phyloP scores from a whole-genome alignment of 2,329 filamentous ascomycete genomes.

The Nigrospora oryzae region DNA sequence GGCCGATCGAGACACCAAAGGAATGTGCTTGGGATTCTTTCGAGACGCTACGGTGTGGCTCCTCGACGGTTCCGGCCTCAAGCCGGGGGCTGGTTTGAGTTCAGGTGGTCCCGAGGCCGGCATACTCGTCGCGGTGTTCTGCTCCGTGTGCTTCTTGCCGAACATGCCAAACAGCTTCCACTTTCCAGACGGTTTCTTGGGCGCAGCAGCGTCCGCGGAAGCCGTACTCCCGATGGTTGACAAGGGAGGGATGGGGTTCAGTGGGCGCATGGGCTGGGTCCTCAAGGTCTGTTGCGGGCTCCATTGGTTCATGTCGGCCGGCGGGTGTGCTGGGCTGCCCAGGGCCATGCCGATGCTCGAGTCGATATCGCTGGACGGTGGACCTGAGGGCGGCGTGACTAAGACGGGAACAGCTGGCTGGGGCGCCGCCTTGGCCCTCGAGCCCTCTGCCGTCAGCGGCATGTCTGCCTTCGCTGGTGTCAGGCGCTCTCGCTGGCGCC shows the following conservation, averaged over 20 bases:
- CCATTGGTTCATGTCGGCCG: conserved; percentile 15
- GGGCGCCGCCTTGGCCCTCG: too few relatives aligned
- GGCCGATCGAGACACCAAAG: conserved; percentile 21
- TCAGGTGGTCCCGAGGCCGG: conserved; percentile 2
- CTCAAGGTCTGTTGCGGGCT: conserved; percentile 8
- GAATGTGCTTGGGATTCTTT: conserved; percentile 28
- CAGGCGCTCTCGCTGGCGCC: too few relatives aligned
- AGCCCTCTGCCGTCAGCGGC: too few relatives aligned
- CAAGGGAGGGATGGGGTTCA: conserved; percentile 9
- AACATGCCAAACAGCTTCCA: conserved; percentile 54
- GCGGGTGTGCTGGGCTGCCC: conserved; percentile 54
- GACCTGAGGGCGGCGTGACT: too few relatives aligned
- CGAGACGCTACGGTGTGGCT: conserved; percentile 25
- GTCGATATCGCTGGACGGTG: neutral
- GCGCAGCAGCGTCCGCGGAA: conserved; percentile 15
- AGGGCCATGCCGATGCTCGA: conserved; percentile 64
- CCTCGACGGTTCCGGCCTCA: conserved; percentile 18
- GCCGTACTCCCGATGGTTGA: conserved; percentile 12
- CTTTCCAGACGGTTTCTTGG: conserved; percentile 43
- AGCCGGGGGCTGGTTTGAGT: neutral
- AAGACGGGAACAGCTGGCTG: too few relatives aligned
- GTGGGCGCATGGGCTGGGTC: conserved; percentile 6
- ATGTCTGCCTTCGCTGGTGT: too few relatives aligned
- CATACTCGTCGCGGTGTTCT: neutral
- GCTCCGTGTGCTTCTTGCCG: conserved; percentile 30